phyloP scores from a whole-genome alignment of 1,139 yeast genomes.

The Debaryomyces subglobosus region DNA sequence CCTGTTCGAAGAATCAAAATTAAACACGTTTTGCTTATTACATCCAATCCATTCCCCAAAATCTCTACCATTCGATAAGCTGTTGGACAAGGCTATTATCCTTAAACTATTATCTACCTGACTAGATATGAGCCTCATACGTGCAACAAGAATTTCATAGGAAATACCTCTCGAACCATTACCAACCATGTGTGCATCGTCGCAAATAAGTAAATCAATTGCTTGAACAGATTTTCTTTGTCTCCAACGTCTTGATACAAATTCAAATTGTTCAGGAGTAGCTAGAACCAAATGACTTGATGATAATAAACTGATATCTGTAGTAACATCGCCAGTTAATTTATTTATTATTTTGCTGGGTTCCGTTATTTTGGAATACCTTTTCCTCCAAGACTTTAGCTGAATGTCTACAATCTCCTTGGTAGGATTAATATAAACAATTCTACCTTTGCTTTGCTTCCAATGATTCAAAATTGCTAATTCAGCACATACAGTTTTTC shows the following conservation, averaged over 20 bases:
- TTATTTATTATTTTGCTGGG: slow-evolving; percentile 52
- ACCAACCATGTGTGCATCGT: slow-evolving; percentile 76
- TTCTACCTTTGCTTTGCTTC: slow-evolving; percentile 59
- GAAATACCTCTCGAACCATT: slow-evolving; percentile 54
- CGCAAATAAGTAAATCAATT: slow-evolving; percentile 70
- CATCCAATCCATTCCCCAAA: slow-evolving; percentile 89
- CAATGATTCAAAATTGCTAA: slow-evolving; percentile 73
- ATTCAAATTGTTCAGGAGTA: slow-evolving; percentile 79
- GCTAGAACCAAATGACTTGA: slow-evolving; percentile 69
- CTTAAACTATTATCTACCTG: slow-evolving; percentile 61
- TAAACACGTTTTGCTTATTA: slow-evolving; percentile 57
- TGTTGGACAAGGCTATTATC: slow-evolving; percentile 65
- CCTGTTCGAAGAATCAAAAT: slow-evolving; percentile 69
- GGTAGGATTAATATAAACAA: slow-evolving; percentile 67
- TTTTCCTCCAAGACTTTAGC: slow-evolving; percentile 52
- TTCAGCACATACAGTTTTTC: slow-evolving; percentile 74
- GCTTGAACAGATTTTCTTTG: slow-evolving; percentile 69
- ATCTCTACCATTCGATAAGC: slow-evolving; percentile 76
- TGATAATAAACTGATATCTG: slow-evolving; percentile 58
- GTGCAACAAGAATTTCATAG: slow-evolving; percentile 71
- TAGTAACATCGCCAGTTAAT: slow-evolving; percentile 62
- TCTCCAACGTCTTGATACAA: slow-evolving; percentile 79
- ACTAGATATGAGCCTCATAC: slow-evolving; percentile 69
- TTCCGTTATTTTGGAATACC: slow-evolving; percentile 41
- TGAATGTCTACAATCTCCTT: slow-evolving; percentile 56